phyloP scores from a whole-genome alignment of 1,284 basidiomycete species.

The Trichosporon faecale region DNA sequence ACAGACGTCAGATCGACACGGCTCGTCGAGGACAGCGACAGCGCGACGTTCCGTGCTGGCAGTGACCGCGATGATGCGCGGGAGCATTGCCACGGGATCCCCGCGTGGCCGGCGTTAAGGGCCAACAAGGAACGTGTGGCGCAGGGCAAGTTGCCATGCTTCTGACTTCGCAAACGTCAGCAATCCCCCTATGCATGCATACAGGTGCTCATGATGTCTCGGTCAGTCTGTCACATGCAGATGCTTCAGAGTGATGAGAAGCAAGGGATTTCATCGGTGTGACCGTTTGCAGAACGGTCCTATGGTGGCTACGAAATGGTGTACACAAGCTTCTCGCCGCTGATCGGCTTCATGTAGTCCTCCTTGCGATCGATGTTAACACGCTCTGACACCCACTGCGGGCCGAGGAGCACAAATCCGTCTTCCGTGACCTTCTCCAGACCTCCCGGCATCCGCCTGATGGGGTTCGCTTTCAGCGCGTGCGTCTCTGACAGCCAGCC shows the following conservation, averaged over 20 bases:
- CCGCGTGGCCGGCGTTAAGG: conserved; percentile 4
- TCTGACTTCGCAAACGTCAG: neutral
- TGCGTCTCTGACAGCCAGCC: neutral
- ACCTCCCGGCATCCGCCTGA: conserved; percentile 16
- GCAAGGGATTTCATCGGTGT: neutral
- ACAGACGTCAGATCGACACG: conserved; percentile 8
- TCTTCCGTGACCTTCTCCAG: conserved; percentile 14
- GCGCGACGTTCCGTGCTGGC: conserved; percentile 9
- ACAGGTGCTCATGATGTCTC: neutral
- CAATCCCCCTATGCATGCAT: neutral
- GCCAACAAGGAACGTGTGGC: neutral
- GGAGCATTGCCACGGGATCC: neutral
- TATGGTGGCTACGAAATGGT: neutral
- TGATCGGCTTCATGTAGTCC: conserved; percentile 15
- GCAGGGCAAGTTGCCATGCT: neutral
- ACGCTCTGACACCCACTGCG: neutral
- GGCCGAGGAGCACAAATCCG: conserved; percentile 17
- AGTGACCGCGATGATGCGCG: neutral
- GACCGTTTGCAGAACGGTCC: neutral
- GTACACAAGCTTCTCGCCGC: conserved; percentile 20
- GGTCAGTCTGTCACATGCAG: too few species aligned
- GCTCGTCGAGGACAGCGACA: neutral
- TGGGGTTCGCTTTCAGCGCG: conserved; percentile 15
- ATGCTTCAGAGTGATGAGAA: neutral
- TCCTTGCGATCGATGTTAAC: neutral